Evolutionary conservation across 2,329 filamentous ascomycete genomes (phyloP).

Genomic region (Arachnomyces sp.): DNA sequence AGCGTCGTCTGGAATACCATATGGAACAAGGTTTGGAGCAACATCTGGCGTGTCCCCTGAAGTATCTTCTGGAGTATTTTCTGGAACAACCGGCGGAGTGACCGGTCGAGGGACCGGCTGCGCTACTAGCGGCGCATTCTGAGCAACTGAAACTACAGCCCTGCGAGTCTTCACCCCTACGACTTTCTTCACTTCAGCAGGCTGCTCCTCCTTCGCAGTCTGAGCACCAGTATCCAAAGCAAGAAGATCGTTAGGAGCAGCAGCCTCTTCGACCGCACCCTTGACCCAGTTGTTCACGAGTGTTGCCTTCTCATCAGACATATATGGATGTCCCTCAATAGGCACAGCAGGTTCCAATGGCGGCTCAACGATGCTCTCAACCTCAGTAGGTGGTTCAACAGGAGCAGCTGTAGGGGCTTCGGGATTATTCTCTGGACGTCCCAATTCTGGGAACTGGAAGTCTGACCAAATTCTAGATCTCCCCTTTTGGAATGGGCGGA

Average conservation of each 20-base stretch:
- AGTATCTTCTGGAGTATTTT: no score
- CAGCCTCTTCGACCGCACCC: conserved; percentile 16
- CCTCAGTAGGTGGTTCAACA: neutral
- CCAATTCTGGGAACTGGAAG: conserved; percentile 24
- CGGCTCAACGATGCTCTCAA: conserved; percentile 2
- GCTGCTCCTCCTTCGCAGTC: neutral
- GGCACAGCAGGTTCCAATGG: conserved; percentile 1
- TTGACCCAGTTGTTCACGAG: conserved; percentile 24
- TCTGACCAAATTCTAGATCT: conserved; percentile 24
- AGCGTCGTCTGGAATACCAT: no score
- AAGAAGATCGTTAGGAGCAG: conserved; percentile 2
- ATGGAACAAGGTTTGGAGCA: no score
- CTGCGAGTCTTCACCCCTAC: conserved; percentile 17
- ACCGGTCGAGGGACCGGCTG: neutral
- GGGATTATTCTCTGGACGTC: conserved; percentile 18
- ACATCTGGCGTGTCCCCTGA: no score
- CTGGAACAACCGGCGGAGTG: no score
- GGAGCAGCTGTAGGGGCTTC: conserved; percentile 4
- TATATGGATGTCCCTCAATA: conserved; percentile 15
- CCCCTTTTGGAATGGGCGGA: conserved; percentile 12
- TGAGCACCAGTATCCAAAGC: neutral
- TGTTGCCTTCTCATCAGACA: conserved; percentile 21
- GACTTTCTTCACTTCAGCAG: conserved; percentile 6
- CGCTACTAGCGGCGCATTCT: neutral
- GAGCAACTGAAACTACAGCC: neutral